These are phyloP conservation scores for Podospora tetraspora DNA, from an alignment of 495 filamentous ascomycete genomes.

Conservation along the genomic window DNA sequence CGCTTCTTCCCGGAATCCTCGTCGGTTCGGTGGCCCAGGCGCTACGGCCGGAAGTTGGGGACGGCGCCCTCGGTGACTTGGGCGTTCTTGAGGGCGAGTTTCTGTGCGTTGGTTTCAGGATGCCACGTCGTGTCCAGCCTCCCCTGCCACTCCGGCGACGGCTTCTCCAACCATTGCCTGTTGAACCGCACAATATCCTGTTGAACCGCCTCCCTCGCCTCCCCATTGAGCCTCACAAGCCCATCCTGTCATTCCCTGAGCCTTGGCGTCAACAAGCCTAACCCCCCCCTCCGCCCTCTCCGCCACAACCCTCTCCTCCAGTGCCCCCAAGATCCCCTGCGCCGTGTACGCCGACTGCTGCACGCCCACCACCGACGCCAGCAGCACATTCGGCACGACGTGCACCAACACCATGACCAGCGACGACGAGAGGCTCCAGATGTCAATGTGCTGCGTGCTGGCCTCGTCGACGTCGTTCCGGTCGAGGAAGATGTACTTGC, in stretches of 20 bases:
- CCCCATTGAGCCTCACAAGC: too few species aligned
- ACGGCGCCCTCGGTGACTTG: neutral
- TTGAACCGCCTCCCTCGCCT: neutral
- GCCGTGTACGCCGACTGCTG: neutral
- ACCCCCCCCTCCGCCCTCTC: too few species aligned
- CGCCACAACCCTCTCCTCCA: neutral
- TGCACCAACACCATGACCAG: neutral
- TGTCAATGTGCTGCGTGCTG: neutral
- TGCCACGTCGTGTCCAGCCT: neutral
- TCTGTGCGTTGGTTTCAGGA: neutral
- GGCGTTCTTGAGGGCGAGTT: neutral
- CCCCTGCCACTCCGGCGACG: neutral
- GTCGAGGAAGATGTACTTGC: slow-evolving; percentile 5
- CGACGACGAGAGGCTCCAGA: slow-evolving; percentile 6
- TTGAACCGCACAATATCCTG: neutral
- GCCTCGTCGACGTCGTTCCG: neutral
- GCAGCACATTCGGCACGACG: neutral
- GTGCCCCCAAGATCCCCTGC: neutral
- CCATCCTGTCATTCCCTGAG: neutral
- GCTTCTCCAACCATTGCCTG: neutral
- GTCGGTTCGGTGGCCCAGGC: too few species aligned
- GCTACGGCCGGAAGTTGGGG: neutral
- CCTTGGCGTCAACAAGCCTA: too few species aligned
- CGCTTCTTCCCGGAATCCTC: neutral
- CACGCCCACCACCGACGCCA: neutral